Base-by-base conservation (phyloP, 169 alveolate genomes). In the Cryptosporidium sp. region DNA sequence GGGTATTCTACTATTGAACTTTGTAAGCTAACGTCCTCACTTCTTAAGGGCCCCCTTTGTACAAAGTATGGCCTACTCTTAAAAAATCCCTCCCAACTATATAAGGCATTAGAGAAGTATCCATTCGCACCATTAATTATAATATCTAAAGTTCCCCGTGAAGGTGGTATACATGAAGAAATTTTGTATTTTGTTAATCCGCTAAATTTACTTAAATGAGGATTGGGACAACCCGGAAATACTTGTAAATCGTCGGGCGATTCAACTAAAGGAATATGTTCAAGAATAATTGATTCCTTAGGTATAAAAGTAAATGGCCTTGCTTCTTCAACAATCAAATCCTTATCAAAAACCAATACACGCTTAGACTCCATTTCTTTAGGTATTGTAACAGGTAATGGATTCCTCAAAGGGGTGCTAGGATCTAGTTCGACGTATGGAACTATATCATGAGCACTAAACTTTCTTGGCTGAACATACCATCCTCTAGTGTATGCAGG, bases 401-500 rank as follows among this genome's bases (percentile, higher is more conserved):
- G 89, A n/a, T 80, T 80, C 29, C 89, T 80, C 9, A 80, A 39
- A 5, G 89, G 89, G 2, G 89, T 62, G 16, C 89, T 80, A 26
- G 89, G 89, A 33, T 80, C 89, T 26, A 80, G 39, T 26, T 80
- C 89, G 26, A 80, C 60, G 70, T 62, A 80, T 4, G 89, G 89
- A 44, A 80, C 45, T 14, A 80, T 80, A 51, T 80, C 89, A 51
- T 80, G 89, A 14, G 89, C 89, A 62, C 80, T 67, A 80, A 45
- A 80, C 29, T 80, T 80, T 80, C 89, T 80, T 26, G 89, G 89
- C 26, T 80, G 65, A n/a, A 80, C 89, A 62, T 80, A 80, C 89
- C 89, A 80, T 12, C 89, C 89, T 44, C 68, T 60, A 14, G 80
- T 29, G 29, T 26, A 80, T 44, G 53, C 75, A 26, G 89, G 89